Base-by-base conservation (phyloP, 139 green algal genomes). In the Ettlia oleoabundans region DNA sequence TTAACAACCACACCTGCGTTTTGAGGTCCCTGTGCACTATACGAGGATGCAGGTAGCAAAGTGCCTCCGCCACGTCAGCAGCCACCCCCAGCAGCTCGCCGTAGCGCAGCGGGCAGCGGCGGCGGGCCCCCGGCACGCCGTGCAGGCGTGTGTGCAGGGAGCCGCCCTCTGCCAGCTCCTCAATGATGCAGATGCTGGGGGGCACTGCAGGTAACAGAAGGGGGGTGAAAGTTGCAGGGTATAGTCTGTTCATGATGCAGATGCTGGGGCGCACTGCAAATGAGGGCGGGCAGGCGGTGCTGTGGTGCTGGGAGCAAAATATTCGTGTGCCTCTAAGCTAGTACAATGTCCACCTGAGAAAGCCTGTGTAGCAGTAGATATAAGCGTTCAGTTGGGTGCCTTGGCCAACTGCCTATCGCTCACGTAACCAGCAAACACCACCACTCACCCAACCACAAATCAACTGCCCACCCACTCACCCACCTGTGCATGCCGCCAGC, bases 131-230 rank as follows among this genome's bases (percentile, higher is more conserved):
- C 33, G 81, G 58, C 72, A 64, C 74, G 47, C 67, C 81, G 80
- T 94, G 91, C 75, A 95, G 79, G 4, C 75, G 76, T 24, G 40
- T 40, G 61, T 93, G 75, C 80, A 95, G 87, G 15, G 82, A 92
- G 15, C 90, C 91, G 5, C 83, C 87, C 37, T 83, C 41, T 0
- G 86, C 91, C 61, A 95, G 87, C 86, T 95, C 92, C 88, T 95
- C 91, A 15, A 95, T 84, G n/a, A 95, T 93, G 86, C 89, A 95
- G 55, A 95, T 87, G 81, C 92, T 81, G 40, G 92, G 92, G 0
- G 89, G 90, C 1, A 82, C 82, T 68, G 73, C 73, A 41, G 10
- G 40, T 1, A 7, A n/a, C 4, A 55, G 21, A 26, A 42, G 26
- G 4, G 28, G 38, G 40, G 21, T 41, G 47, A 58, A 58, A 58